Conservation (phyloP, 116 monocot genomes). For the Phalaenopsis hybrid region DNA sequence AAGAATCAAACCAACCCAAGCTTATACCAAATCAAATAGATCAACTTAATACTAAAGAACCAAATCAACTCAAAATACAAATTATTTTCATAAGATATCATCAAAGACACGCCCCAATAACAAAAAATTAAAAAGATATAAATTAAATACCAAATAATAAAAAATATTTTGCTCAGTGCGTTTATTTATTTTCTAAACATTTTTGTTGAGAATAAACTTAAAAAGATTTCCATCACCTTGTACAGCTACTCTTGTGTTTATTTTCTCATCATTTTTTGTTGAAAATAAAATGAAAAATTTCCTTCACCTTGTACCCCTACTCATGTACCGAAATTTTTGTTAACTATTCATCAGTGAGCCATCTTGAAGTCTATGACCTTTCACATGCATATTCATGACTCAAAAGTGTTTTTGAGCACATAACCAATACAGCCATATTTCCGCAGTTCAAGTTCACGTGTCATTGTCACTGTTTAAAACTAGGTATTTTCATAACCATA, state of each 20-base stretch:
- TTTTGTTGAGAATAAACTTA: neutral
- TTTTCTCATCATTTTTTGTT: too few species aligned
- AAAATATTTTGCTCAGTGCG: neutral
- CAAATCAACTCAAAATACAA: too few species aligned
- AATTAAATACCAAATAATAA: neutral
- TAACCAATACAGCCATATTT: neutral
- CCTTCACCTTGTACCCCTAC: too few species aligned
- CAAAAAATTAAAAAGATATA: neutral
- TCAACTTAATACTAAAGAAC: too few species aligned
- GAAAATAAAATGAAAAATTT: too few species aligned
- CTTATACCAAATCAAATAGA: too few species aligned
- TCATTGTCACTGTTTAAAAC: neutral
- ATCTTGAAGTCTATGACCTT: neutral
- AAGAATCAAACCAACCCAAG: too few species aligned
- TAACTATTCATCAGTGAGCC: neutral
- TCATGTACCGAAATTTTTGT: neutral
- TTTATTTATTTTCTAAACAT: neutral
- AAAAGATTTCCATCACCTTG: neutral
- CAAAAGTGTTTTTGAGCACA: neutral
- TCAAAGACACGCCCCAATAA: neutral
- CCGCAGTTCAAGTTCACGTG: neutral
- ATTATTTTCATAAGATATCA: neutral
- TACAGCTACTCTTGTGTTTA: too few species aligned
- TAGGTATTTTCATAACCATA: neutral
- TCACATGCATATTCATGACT: neutral